phyloP scores from a whole-genome alignment of 2,329 filamentous ascomycete genomes.

The Trematosphaeria pertusa region DNA sequence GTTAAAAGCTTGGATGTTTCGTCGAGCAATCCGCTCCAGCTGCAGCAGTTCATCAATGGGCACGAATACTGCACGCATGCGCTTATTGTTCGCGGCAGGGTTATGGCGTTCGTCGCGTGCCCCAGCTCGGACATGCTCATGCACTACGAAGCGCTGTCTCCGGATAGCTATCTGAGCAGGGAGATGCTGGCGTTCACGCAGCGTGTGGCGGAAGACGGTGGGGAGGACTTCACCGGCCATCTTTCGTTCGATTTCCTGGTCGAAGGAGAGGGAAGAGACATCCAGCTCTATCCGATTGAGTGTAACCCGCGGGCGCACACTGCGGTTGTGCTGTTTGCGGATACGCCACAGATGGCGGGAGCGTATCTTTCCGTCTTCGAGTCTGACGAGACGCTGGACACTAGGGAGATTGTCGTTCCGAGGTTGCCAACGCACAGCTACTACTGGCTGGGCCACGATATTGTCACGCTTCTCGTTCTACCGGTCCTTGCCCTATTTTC shows the following conservation, averaged over 20 bases:
- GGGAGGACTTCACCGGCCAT: constrained; percentile 69
- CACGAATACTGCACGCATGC: constrained; percentile 76
- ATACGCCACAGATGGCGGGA: constrained; percentile 34
- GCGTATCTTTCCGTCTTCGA: constrained; percentile 37
- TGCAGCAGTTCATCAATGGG: constrained; percentile 71
- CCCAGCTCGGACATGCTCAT: constrained; percentile 68
- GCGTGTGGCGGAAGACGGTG: constrained; percentile 60
- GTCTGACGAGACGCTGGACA: constrained; percentile 14
- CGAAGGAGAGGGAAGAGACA: constrained; percentile 51
- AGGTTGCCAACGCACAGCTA: constrained; percentile 42
- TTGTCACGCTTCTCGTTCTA: constrained; percentile 58
- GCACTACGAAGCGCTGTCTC: constrained; percentile 68
- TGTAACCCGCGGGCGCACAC: constrained; percentile 76
- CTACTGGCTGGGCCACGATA: constrained; percentile 74
- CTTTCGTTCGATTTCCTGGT: constrained; percentile 76
- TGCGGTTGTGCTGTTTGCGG: constrained; percentile 66
- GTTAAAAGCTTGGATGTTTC: constrained; percentile 64
- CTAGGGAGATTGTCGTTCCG: constrained; percentile 22
- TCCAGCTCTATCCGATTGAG: constrained; percentile 69
- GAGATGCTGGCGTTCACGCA: constrained; percentile 72
- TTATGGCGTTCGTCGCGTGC: constrained; percentile 72
- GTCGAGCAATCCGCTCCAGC: constrained; percentile 64
- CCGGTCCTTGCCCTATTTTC: constrained; percentile 39
- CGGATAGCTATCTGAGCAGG: constrained; percentile 60
- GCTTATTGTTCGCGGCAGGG: constrained; percentile 68